phyloP scores from a whole-genome alignment of 192 early-diverging fungal species.

The Dissophora ornata region DNA sequence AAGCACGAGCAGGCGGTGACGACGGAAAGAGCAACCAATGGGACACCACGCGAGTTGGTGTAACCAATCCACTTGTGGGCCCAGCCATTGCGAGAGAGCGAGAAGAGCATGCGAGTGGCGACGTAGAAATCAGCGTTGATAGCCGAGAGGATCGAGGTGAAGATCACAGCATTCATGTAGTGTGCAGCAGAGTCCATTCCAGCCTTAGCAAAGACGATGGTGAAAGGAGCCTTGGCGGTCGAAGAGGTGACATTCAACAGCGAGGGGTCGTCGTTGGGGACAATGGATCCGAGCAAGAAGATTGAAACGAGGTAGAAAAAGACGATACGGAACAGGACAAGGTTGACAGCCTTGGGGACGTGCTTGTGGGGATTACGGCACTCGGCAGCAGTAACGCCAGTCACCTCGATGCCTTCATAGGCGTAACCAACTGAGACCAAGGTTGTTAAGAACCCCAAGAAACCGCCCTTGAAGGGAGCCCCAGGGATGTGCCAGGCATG shows the following conservation, averaged over 20 bases:
- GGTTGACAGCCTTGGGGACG: constrained; percentile 71
- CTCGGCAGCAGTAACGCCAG: constrained; percentile 91
- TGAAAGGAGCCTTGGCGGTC: constrained; percentile 71
- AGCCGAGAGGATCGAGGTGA: constrained; percentile 74
- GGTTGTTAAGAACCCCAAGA: constrained; percentile 67
- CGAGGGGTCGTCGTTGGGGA: constrained; percentile 63
- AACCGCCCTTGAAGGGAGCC: constrained; percentile 66
- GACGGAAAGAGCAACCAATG: constrained; percentile 64
- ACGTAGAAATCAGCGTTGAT: constrained; percentile 89
- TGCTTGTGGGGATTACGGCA: constrained; percentile 71
- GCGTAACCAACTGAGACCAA: constrained; percentile 81
- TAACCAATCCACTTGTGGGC: constrained; percentile 71
- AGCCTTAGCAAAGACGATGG: constrained; percentile 68
- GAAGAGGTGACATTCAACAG: constrained; percentile 60
- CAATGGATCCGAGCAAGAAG: constrained; percentile 70
- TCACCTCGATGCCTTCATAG: constrained; percentile 87
- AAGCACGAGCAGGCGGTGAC: constrained; percentile 71
- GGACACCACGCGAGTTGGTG: constrained; percentile 72
- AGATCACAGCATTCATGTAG: constrained; percentile 74
- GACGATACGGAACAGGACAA: constrained; percentile 76
- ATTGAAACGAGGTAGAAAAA: constrained; percentile 73
- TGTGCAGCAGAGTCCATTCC: constrained; percentile 68
- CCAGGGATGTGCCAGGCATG: constrained; percentile 69
- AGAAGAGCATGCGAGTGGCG: constrained; percentile 77
- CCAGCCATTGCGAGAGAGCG: constrained; percentile 77